Evolutionary conservation across 2,329 filamentous ascomycete species (phyloP).

Genomic region (Dryadomyces sulphureus): DNA sequence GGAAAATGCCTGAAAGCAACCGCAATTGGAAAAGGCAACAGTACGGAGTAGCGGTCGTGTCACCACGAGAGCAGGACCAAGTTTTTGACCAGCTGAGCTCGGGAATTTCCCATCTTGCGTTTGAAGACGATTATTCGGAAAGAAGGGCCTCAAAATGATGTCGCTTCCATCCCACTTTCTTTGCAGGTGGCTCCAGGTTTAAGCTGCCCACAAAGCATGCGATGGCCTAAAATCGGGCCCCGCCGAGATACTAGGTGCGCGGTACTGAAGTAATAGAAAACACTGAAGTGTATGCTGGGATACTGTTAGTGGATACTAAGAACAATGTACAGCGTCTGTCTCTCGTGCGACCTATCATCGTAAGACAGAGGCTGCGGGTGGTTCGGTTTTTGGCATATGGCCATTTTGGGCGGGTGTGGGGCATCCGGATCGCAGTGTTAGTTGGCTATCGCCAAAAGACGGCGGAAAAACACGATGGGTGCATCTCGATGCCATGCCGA

Average conservation of each 20-base stretch:
- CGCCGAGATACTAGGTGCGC: background rate
- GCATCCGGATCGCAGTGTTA: background rate
- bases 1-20: too few species aligned
- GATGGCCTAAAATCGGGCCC: background rate
- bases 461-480: constrained; percentile 1
- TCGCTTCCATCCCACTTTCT: constrained; percentile 1
- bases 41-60: background rate
- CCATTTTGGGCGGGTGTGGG: background rate
- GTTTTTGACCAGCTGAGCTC: background rate
- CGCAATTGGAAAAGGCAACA: background rate
- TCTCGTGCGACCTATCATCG: constrained; percentile 2
- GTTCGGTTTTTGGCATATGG: background rate
- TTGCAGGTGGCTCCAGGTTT: background rate
- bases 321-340: background rate
- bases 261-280: background rate
- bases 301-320: background rate
- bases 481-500: constrained; percentile 2
- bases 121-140: background rate
- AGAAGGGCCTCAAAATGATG: background rate
- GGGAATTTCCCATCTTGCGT: background rate
- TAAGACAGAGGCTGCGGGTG: constrained; percentile 2
- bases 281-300: background rate
- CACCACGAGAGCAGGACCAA: background rate
- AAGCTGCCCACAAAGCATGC: constrained; percentile 2
- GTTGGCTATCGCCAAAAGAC: background rate